A percentile compares a stretch with the other conserved stretches of the same genome.
Evolutionary conservation across 768 basidiomycete genomes (phyloP).

Genomic region (Mrakia hoshinonis): DNA sequence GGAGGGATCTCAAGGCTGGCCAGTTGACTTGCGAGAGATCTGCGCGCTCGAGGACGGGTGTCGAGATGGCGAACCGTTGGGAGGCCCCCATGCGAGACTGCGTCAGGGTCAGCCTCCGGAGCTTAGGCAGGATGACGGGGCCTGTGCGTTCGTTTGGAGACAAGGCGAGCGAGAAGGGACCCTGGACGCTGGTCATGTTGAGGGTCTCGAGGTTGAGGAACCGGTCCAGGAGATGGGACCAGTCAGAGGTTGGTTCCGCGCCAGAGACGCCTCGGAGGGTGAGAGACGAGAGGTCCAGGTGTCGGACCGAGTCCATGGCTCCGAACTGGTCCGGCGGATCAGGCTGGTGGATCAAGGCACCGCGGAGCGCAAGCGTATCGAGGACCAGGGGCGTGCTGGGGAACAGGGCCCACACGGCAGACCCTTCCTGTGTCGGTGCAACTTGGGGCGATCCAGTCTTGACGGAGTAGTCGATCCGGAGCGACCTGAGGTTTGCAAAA

Average conservation of each 20-base stretch:
- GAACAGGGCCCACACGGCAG: neutral
- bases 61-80: neutral
- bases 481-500: neutral
- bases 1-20: neutral
- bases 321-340: neutral
- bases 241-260: neutral
- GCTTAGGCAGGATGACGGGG: neutral
- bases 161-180: neutral
- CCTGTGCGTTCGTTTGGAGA: neutral
- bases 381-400: too few relatives aligned
- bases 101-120: neutral
- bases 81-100: neutral
- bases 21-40: neutral
- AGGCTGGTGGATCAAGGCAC: neutral
- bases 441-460: neutral
- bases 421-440: neutral
- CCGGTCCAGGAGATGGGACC: neutral
- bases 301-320: neutral
- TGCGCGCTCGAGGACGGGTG: neutral
- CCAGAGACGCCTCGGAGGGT: neutral
- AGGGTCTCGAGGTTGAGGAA: conserved; percentile 9
- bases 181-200: neutral
- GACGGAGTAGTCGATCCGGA: neutral
- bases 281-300: neutral
- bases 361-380: neutral